A percentile compares a stretch with the other conserved stretches of the same genome.
These are phyloP conservation scores for Coleophoma eucalyptorum DNA, from an alignment of 2,329 filamentous ascomycete species.

Conservation along the genomic window DNA sequence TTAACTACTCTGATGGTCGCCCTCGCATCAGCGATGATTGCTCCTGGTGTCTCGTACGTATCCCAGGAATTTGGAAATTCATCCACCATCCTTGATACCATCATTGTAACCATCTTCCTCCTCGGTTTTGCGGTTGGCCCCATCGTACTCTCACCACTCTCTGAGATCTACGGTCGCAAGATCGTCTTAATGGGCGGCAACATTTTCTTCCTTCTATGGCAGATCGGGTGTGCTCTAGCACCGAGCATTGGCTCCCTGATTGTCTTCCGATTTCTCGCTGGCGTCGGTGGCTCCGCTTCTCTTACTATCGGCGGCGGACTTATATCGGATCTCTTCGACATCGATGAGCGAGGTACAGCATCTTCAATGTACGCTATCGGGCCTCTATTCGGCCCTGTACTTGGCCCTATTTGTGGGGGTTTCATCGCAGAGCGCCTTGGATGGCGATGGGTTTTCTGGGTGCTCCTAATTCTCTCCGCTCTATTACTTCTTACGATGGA, in stretches of 20 bases:
- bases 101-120: conserved; percentile 45
- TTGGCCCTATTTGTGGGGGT: conserved; percentile 27
- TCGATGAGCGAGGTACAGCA: conserved; percentile 40
- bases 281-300: conserved; percentile 34
- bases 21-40: conserved; percentile 39
- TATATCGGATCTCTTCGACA: conserved; percentile 41
- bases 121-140: conserved; percentile 43
- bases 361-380: conserved; percentile 28
- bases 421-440: conserved; percentile 39
- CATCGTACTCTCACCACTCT: conserved; percentile 39
- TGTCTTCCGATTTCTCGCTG: conserved; percentile 43
- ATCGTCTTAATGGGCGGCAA: conserved; percentile 39
- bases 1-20: conserved; percentile 29
- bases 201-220: conserved; percentile 47
- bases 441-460: conserved; percentile 43
- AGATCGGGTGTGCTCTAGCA: conserved; percentile 40
- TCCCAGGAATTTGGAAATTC: conserved; percentile 17
- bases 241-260: conserved; percentile 35
- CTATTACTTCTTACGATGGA: conserved; percentile 30
- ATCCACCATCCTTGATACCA: conserved; percentile 15
- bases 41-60: conserved; percentile 31
- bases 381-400: conserved; percentile 23
- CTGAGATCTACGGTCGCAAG: conserved; percentile 38
- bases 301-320: conserved; percentile 37
- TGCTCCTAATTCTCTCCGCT: conserved; percentile 42